Evolutionary conservation across 306 rosid species (phyloP), one percentile per base, ranked within the genome.

Genomic region (Vigna trinervia): DNA sequence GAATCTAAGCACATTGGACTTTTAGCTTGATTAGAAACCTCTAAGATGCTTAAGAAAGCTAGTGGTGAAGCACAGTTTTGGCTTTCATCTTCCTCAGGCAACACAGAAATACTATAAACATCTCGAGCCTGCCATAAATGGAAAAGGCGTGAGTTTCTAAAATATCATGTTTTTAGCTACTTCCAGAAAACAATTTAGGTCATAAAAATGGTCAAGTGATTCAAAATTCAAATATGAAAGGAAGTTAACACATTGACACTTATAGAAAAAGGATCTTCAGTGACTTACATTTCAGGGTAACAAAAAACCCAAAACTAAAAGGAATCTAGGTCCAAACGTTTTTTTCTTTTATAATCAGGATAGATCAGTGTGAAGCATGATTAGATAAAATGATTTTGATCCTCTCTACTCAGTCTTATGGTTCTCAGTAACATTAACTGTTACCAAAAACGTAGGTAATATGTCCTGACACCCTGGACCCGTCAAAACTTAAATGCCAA

Each of bases 101-200:
- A 71, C 82, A 90, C 76, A 43, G 90, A 85, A 87, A 87, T 79
- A 80, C 90, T 83, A 66, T 75, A 92, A 75, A 88, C 69, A 83
- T 94, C 94, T 87, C 70, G 83, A 64, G 78, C 89, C 98, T 94
- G 87, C 84, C 80, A 79, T 61, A 74, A 58, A 82, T 13, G 59
- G 45, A 80, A 30, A 15, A 38, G 39, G 22, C 14, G 14, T 51
- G 26, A 72, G 45, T 53, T 69, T 36, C 26, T 22, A 57, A 53
- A 57, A 13, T 69, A 52, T 52, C 76, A 54, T 48, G 17, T 57
- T 30, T 78, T 65, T 7, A 51, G 34, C 58, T 45, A 38, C 17
- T 61, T 74, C 80, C 69, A 52, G 12, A 43, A 12, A 68, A 60
- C 52, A 6, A 74, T 26, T 43, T 58, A 66, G 43, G 61, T 47